Evolutionary conservation across 305 asterid genomes (phyloP).

Genomic region (Euphrasia arctica): DNA sequence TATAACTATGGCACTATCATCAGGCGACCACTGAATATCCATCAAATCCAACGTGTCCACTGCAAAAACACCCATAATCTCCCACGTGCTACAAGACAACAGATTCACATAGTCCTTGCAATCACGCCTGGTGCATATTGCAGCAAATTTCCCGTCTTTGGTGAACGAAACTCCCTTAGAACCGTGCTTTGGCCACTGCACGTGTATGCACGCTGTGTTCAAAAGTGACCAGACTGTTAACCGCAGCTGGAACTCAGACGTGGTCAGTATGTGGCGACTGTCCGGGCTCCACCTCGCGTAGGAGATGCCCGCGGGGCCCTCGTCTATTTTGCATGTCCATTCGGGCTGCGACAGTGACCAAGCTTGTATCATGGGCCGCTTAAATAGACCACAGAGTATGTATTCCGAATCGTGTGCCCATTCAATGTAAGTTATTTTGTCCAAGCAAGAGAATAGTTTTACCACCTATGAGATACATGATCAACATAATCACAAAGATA

Average conservation of each 20-base stretch:
- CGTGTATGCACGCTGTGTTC: slow-evolving; percentile 92
- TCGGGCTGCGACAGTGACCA: slow-evolving; percentile 97
- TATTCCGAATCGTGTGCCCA: slow-evolving; percentile 98
- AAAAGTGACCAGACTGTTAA: slow-evolving; percentile 93
- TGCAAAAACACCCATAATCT: slow-evolving; percentile 92
- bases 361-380: slow-evolving; percentile 95
- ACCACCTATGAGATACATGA: slow-evolving; percentile 78
- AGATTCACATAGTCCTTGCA: slow-evolving; percentile 96
- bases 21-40: slow-evolving; percentile 98
- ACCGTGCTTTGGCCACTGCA: slow-evolving; percentile 97
- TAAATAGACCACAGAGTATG: slow-evolving; percentile 86
- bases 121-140: slow-evolving; percentile 96
- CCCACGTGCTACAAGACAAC: slow-evolving; percentile 87
- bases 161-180: slow-evolving; percentile 94
- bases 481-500: slow-evolving; percentile 7
- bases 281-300: slow-evolving; percentile 99
- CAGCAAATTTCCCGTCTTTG: slow-evolving; percentile 95
- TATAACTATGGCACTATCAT: slow-evolving; percentile 93
- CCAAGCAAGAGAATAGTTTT: slow-evolving; percentile 90
- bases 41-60: slow-evolving; percentile 93
- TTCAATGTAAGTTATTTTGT: slow-evolving; percentile 90
- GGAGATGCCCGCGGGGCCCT: slow-evolving; percentile 93
- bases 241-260: slow-evolving; percentile 91
- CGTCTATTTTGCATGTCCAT: slow-evolving; percentile 98
- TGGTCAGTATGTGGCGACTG: slow-evolving; percentile 97